A percentile compares a stretch with the other conserved stretches of the same genome.
phyloP scores from a whole-genome alignment of 208 protist genomes.

The Acanthamoeba royreba region DNA sequence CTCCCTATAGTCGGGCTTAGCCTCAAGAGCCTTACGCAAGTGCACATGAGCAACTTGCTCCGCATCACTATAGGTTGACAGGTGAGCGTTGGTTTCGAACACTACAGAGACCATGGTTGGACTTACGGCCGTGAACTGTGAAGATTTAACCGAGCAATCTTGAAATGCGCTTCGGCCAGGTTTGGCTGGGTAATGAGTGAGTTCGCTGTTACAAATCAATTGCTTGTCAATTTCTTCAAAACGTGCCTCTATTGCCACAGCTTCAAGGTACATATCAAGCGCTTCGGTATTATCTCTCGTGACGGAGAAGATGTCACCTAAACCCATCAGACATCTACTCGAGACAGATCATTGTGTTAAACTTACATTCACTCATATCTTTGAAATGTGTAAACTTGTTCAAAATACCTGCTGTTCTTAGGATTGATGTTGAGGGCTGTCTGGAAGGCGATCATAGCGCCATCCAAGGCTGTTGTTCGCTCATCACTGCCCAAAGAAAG shows the following conservation, averaged over 20 bases:
- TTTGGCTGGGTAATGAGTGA: background rate
- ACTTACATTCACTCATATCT: background rate
- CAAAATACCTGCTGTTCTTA: background rate
- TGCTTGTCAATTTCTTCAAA: background rate
- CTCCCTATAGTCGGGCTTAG: background rate
- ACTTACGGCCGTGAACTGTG: background rate
- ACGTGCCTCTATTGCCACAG: background rate
- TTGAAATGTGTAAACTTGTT: background rate
- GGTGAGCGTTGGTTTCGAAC: background rate
- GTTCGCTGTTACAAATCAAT: background rate
- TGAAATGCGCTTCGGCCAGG: background rate
- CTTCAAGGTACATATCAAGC: background rate
- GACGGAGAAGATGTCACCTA: background rate
- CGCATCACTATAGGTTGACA: background rate
- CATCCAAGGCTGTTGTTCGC: background rate
- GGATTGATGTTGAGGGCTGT: background rate
- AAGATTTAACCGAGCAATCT: background rate
- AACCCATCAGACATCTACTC: background rate
- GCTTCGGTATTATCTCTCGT: background rate
- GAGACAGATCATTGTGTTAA: background rate
- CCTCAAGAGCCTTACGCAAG: background rate
- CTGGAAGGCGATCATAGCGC: background rate
- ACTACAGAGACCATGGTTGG: background rate
- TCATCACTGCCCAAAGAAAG: background rate
- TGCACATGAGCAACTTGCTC: background rate